These are phyloP conservation scores for Ceratobasidium sp. DNA, from an alignment of 1,284 basidiomycete species.

Conservation along the genomic window DNA sequence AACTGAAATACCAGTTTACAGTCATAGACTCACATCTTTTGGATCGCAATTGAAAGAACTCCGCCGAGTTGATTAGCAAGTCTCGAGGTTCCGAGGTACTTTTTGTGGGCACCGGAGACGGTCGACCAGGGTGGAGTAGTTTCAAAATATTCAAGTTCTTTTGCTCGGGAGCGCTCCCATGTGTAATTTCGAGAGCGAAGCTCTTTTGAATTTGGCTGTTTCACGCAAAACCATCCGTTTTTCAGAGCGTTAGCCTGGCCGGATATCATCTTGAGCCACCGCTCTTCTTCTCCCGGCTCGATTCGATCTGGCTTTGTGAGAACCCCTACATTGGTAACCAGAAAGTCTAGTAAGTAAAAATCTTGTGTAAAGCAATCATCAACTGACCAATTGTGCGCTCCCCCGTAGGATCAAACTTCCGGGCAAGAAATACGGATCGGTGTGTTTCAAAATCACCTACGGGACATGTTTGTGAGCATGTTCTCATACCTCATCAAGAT, in stretches of 20 bases:
- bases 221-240: constrained; percentile 80
- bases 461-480: no score
- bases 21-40: constrained; percentile 47
- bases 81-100: constrained; percentile 67
- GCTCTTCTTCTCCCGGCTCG: constrained; percentile 68
- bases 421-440: constrained; percentile 71
- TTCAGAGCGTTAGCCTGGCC: constrained; percentile 69
- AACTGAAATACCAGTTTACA: background rate
- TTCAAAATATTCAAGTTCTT: constrained; percentile 78
- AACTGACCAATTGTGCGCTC: constrained; percentile 75
- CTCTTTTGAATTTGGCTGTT: constrained; percentile 72
- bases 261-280: constrained; percentile 71
- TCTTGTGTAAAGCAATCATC: no score
- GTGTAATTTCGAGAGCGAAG: constrained; percentile 66
- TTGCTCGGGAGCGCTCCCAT: constrained; percentile 69
- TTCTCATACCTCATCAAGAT: no score
- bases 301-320: constrained; percentile 86
- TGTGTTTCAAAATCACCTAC: constrained; percentile 83
- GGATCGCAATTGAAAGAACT: constrained; percentile 70
- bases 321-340: constrained; percentile 65
- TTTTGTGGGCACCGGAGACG: constrained; percentile 64
- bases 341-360: no score
- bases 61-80: constrained; percentile 69
- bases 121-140: constrained; percentile 68
- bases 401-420: constrained; percentile 69